phyloP scores from a whole-genome alignment of 495 filamentous ascomycete species.

The Penicillium flavigenum region DNA sequence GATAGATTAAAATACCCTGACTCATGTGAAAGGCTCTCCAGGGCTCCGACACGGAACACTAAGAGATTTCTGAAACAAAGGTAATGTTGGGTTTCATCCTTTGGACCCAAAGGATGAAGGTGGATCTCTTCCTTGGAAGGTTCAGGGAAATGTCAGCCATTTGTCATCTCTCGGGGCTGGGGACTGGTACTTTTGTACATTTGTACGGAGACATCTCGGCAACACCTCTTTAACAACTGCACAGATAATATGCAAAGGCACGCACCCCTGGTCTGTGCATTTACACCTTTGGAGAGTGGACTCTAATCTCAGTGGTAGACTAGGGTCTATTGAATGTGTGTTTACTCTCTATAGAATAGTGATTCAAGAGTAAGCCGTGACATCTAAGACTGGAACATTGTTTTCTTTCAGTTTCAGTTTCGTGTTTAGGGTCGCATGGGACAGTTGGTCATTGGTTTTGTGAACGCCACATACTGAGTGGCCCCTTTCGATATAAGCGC shows the following conservation, averaged over 20 bases:
- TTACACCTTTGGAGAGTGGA: neutral
- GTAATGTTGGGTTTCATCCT: too few relatives aligned
- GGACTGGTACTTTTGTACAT: too few relatives aligned
- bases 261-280: slow-evolving; percentile 10
- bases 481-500: slow-evolving; percentile 20
- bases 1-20: too few relatives aligned
- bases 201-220: neutral
- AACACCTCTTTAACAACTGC: neutral
- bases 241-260: slow-evolving; percentile 2
- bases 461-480: slow-evolving; percentile 1
- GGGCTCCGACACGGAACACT: too few relatives aligned
- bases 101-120: too few relatives aligned
- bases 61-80: too few relatives aligned
- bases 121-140: neutral
- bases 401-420: neutral
- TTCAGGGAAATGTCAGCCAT: neutral
- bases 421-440: neutral
- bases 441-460: neutral
- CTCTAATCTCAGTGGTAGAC: neutral
- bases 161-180: neutral
- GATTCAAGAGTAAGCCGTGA: neutral
- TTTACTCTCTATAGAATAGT: neutral
- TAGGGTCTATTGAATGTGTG: neutral
- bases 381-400: neutral
- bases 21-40: too few relatives aligned